Evolutionary conservation across 108 stramenopile genomes (phyloP).

Genomic region (Skeletonema menzelii): DNA sequence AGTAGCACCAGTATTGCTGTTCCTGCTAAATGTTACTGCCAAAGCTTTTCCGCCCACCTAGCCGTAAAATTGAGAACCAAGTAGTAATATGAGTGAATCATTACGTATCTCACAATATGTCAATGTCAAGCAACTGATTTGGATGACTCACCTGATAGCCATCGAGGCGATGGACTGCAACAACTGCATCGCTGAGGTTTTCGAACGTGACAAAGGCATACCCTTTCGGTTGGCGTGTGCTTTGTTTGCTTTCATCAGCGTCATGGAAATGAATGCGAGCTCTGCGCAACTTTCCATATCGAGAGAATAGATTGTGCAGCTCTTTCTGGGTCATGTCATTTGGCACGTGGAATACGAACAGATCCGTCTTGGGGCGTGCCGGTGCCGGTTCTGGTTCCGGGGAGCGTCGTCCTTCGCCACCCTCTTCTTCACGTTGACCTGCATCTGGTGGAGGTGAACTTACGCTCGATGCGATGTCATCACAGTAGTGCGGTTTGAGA

Average conservation of each 20-base stretch:
- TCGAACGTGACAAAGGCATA: not conserved
- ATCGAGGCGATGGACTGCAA: not conserved
- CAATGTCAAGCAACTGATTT: too few species aligned
- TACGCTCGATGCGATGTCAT: not conserved
- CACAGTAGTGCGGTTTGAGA: too few species aligned
- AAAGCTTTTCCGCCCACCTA: too few species aligned
- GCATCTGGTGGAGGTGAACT: not conserved
- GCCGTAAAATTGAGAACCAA: too few species aligned
- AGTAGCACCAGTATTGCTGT: too few species aligned
- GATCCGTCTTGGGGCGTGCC: not conserved
- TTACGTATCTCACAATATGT: too few species aligned
- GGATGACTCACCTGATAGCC: not conserved
- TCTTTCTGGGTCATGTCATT: not conserved
- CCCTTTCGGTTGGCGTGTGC: not conserved
- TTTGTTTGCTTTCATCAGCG: too few species aligned
- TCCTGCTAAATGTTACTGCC: too few species aligned
- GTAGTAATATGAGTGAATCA: not conserved
- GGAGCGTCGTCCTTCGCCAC: not conserved
- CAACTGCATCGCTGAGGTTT: not conserved
- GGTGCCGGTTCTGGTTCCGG: too few species aligned
- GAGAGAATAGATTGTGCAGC: not conserved
- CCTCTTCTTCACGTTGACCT: not conserved
- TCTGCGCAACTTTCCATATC: not conserved
- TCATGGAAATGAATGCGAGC: not conserved
- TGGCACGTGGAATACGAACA: not conserved